A percentile compares a stretch with the other conserved stretches of the same genome.
These are phyloP conservation scores for Tricholoma sp. DNA, from an alignment of 768 basidiomycete species.

Conservation along the genomic window DNA sequence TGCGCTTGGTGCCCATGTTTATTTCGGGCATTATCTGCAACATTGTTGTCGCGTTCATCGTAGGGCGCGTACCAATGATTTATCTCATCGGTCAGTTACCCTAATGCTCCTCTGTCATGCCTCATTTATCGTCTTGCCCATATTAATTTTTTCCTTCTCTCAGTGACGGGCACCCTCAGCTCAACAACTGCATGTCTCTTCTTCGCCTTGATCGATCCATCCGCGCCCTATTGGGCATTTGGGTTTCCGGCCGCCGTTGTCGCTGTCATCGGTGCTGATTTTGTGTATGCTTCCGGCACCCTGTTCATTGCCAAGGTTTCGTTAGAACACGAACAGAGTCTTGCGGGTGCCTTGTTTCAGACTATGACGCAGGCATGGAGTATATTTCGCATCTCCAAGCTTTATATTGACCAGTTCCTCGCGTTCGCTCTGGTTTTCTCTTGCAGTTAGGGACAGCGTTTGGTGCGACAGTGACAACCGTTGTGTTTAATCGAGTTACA, in stretches of 20 bases:
- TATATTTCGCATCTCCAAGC: neutral
- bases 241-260: conserved; percentile 65
- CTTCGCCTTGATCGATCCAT: conserved; percentile 61
- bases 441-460: conserved; percentile 62
- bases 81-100: conserved; percentile 48
- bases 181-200: conserved; percentile 57
- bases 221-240: conserved; percentile 64
- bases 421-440: neutral
- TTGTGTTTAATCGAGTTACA: conserved; percentile 59
- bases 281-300: conserved; percentile 68
- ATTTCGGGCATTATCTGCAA: conserved; percentile 62
- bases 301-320: conserved; percentile 69
- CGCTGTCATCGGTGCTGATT: conserved; percentile 72
- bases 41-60: conserved; percentile 54
- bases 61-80: conserved; percentile 50
- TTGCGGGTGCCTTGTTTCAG: conserved; percentile 73
- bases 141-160: conserved; percentile 3
- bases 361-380: conserved; percentile 63
- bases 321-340: conserved; percentile 64
- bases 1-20: conserved; percentile 69
- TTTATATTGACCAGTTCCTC: neutral
- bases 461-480: conserved; percentile 67
- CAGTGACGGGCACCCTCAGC: conserved; percentile 44
- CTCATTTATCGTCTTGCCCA: neutral
- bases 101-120: neutral